Base-by-base conservation (phyloP, 2,329 filamentous ascomycete genomes). In the Colletotrichum sp. region DNA sequence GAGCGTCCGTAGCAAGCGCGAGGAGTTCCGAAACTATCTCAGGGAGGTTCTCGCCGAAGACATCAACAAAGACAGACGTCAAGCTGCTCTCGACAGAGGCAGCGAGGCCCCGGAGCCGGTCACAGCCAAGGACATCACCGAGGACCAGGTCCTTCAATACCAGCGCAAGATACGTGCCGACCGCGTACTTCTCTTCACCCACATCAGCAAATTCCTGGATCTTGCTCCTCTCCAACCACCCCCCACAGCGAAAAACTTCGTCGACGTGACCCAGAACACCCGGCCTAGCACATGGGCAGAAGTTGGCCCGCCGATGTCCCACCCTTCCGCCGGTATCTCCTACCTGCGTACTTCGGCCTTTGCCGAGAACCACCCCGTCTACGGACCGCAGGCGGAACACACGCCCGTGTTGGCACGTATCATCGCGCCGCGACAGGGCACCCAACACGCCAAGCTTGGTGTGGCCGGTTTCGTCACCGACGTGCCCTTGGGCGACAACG, bases 261-360 rank as follows among this genome's bases (percentile, higher is more conserved):
- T 77, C 74, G 80, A 77, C 48, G 80, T 80, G 52, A 76, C 79
- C 5, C 75, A 65, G 24, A 76, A 71, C n/a, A 43, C 78, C 21
- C 74, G 76, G 28, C 78, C 78, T 32, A 87, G 82, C 76, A 89
- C 89, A 1, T 92, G 91, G 77, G 87, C 88, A 13, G 84, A 85
- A 64, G 81, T 84, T 16, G 91, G 91, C 2, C 91, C 91, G n/a
- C 92, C 91, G 1, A 85, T 87, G 9, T 91, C 89, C 24, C 91
- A 93, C 78, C 92, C 92, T 6, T 93, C 91, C 16, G 92, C 89
- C 36, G 91, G 91, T 74, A 85, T 93, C 68, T 92, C 91, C 70
- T 93, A 93, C 82, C 84, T 93, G 72, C 89, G 91, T 68, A 91
- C 90, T 2, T 83, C 83, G 48, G 86, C 88, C 52, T 90, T 86